Conservation (phyloP, 805 yeast genomes). For the Saccharomycopsis microspora region DNA sequence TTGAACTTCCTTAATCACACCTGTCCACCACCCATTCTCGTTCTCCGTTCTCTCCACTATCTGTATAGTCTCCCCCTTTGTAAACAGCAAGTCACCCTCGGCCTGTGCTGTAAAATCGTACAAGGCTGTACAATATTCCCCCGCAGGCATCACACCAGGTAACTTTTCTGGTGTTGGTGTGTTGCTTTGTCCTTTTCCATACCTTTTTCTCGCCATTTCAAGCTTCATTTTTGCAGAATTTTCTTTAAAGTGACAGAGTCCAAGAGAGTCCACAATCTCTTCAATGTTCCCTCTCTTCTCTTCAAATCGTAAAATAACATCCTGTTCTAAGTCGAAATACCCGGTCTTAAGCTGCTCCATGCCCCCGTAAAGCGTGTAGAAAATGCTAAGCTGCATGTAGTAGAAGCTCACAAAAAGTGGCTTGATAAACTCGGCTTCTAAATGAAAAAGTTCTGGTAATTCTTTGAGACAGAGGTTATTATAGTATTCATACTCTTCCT, state of each 20-base stretch:
- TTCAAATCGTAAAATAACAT: constrained; percentile 68
- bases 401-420: constrained; percentile 92
- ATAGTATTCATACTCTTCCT: constrained; percentile 91
- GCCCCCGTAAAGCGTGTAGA: constrained; percentile 79
- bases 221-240: constrained; percentile 80
- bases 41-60: constrained; percentile 74
- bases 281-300: constrained; percentile 84
- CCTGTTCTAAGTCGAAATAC: constrained; percentile 79
- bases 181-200: constrained; percentile 28
- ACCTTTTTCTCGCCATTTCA: constrained; percentile 72
- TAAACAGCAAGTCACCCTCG: constrained; percentile 77
- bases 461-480: constrained; percentile 90
- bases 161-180: constrained; percentile 20
- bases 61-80: constrained; percentile 80
- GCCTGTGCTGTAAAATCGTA: constrained; percentile 92
- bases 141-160: constrained; percentile 19
- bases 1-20: constrained; percentile 66
- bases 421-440: constrained; percentile 85
- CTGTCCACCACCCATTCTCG: constrained; percentile 98
- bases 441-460: constrained; percentile 73
- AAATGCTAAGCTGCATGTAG: constrained; percentile 95
- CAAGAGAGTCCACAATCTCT: constrained; percentile 78
- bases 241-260: constrained; percentile 78
- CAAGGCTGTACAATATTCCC: constrained; percentile 74
- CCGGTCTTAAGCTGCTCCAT: constrained; percentile 97